These are phyloP conservation scores for Physcia stellaris DNA, from an alignment of 495 filamentous ascomycete genomes.

Conservation along the genomic window DNA sequence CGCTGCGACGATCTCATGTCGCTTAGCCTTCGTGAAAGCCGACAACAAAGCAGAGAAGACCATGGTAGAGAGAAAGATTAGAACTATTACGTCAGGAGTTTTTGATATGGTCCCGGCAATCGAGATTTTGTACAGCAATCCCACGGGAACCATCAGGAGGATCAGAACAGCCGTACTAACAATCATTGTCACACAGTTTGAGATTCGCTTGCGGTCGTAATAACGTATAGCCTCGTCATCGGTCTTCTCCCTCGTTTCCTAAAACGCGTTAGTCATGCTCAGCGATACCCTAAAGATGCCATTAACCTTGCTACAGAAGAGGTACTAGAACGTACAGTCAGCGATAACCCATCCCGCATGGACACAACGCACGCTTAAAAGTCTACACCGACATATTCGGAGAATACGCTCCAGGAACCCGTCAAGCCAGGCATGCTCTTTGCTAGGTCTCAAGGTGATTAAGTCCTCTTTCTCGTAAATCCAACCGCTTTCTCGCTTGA, in stretches of 20 bases:
- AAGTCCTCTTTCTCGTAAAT: constrained; percentile 29
- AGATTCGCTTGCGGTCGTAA: constrained; percentile 21
- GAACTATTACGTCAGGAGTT: constrained; percentile 9
- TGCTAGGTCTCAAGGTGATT: constrained; percentile 23
- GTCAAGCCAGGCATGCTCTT: constrained; percentile 25
- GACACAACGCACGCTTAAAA: constrained; percentile 16
- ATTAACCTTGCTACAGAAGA: constrained; percentile 19
- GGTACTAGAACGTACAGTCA: constrained; percentile 6
- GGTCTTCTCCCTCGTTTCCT: constrained; percentile 23
- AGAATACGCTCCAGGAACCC: constrained; percentile 22
- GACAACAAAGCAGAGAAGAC: constrained; percentile 24
- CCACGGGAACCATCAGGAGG: constrained; percentile 27
- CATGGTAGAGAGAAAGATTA: constrained; percentile 22
- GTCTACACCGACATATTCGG: constrained; percentile 11
- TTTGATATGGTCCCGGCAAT: constrained; percentile 8
- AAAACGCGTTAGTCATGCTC: neutral
- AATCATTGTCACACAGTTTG: constrained; percentile 22
- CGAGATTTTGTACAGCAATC: constrained; percentile 23
- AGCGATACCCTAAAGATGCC: neutral
- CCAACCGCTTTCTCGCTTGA: constrained; percentile 17
- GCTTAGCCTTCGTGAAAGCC: constrained; percentile 23
- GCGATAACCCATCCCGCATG: neutral
- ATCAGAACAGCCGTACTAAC: constrained; percentile 22
- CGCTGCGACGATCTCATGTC: constrained; percentile 31
- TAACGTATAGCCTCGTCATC: constrained; percentile 22